Evolutionary conservation across 495 filamentous ascomycete genomes (phyloP).

Genomic region (Pseudoneurospora amorphoporcata): DNA sequence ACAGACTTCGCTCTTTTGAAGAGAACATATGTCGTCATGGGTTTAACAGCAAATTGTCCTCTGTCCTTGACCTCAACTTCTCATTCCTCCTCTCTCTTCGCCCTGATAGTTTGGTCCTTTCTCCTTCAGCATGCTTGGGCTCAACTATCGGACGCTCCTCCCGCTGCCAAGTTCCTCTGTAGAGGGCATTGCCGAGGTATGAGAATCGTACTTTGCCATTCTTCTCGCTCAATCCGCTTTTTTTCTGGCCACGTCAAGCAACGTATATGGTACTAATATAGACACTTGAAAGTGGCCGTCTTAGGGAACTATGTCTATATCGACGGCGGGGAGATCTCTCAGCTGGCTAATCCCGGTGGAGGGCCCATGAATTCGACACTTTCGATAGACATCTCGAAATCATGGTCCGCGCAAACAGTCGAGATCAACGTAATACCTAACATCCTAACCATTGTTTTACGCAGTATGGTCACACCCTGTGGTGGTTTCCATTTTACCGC

Average conservation of each 20-base stretch:
- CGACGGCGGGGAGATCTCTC: too few species aligned
- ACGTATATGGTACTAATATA: neutral
- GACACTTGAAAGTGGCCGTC: neutral
- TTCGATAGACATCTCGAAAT: too few species aligned
- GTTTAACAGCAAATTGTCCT: neutral
- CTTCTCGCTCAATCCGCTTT: fast-evolving
- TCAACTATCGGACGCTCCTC: neutral
- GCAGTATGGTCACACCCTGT: too few species aligned
- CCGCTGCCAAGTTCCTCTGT: neutral
- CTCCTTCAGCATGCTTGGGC: neutral
- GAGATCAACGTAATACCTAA: too few species aligned
- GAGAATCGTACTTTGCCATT: neutral
- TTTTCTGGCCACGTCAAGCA: neutral
- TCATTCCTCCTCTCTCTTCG: neutral
- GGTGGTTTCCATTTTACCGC: too few species aligned
- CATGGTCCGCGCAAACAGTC: too few species aligned
- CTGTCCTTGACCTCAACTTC: neutral
- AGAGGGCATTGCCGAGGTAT: neutral
- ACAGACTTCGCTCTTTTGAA: neutral
- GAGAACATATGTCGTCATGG: neutral
- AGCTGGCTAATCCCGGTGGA: too few species aligned
- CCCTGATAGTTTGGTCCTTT: neutral
- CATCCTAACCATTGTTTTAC: too few species aligned
- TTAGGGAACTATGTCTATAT: too few species aligned
- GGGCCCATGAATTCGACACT: too few species aligned